A percentile compares a stretch with the other conserved stretches of the same genome.
Conservation (phyloP, 192 early-diverging fungal species). For the Pilaira anomala region DNA sequence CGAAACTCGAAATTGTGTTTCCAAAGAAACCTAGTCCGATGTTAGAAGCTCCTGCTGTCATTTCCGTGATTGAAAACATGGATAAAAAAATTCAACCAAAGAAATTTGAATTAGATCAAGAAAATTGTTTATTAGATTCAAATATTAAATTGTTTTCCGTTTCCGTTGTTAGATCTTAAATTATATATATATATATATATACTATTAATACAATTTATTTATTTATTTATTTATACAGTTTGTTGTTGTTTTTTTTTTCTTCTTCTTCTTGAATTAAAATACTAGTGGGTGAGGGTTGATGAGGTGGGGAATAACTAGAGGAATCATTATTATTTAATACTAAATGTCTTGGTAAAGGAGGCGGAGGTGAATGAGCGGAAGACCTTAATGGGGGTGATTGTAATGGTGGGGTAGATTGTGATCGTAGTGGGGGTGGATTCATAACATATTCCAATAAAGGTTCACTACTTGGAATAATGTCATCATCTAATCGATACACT, state of each 20-base stretch:
- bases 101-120: conserved; percentile 22
- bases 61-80: conserved; percentile 19
- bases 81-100: conserved; percentile 22
- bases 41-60: conserved; percentile 20
- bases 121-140: neutral
- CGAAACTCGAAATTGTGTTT: neutral
- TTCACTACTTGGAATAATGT: neutral
- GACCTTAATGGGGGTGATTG: too few relatives aligned
- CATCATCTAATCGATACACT: neutral
- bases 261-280: too few relatives aligned
- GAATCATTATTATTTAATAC: conserved; percentile 2
- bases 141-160: conserved; percentile 13
- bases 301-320: too few relatives aligned
- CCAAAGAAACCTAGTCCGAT: neutral
- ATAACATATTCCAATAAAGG: neutral
- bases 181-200: too few relatives aligned
- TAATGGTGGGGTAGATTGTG: too few relatives aligned
- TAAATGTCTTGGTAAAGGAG: neutral
- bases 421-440: too few relatives aligned
- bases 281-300: too few relatives aligned
- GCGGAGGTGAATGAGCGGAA: neutral
- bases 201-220: too few relatives aligned
- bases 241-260: too few relatives aligned
- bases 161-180: neutral
- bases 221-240: too few relatives aligned